These are phyloP conservation scores for Endocalyx cinctus DNA, from an alignment of 2,329 filamentous ascomycete genomes.

Conservation along the genomic window DNA sequence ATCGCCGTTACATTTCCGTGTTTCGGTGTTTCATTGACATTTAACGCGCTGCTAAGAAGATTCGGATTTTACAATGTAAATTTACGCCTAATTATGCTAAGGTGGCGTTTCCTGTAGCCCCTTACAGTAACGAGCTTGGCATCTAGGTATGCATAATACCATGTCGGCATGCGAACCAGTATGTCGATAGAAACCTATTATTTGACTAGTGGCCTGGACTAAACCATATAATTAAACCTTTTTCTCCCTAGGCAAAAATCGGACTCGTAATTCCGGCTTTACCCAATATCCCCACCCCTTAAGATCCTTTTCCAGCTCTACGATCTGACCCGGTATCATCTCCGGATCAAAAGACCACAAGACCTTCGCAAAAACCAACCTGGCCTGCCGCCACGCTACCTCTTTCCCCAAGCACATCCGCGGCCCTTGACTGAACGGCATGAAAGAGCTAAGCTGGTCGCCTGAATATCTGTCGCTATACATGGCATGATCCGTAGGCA, in stretches of 20 bases:
- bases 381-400: conserved; percentile 14
- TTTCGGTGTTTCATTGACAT: too few relatives aligned
- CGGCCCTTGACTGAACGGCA: conserved; percentile 9
- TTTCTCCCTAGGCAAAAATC: conserved; percentile 6
- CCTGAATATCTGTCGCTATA: conserved; percentile 7
- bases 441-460: conserved; percentile 7
- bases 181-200: too few relatives aligned
- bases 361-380: conserved; percentile 16
- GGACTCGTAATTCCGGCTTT: conserved; percentile 12
- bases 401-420: conserved; percentile 12
- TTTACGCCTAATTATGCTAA: too few relatives aligned
- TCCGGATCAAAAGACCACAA: conserved; percentile 17
- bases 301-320: conserved; percentile 13
- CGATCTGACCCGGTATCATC: conserved; percentile 6
- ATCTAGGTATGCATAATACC: too few relatives aligned
- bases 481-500: conserved; percentile 6
- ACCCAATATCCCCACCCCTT: conserved; percentile 8
- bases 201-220: too few relatives aligned
- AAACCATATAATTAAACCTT: too few relatives aligned
- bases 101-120: too few relatives aligned
- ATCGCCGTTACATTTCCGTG: too few relatives aligned
- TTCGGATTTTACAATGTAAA: too few relatives aligned
- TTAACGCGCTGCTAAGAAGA: too few relatives aligned
- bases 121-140: too few relatives aligned
- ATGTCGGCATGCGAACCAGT: too few relatives aligned